phyloP scores from a whole-genome alignment of 225 moss, liverwort and hornwort species.

The Lunularia cruciata region DNA sequence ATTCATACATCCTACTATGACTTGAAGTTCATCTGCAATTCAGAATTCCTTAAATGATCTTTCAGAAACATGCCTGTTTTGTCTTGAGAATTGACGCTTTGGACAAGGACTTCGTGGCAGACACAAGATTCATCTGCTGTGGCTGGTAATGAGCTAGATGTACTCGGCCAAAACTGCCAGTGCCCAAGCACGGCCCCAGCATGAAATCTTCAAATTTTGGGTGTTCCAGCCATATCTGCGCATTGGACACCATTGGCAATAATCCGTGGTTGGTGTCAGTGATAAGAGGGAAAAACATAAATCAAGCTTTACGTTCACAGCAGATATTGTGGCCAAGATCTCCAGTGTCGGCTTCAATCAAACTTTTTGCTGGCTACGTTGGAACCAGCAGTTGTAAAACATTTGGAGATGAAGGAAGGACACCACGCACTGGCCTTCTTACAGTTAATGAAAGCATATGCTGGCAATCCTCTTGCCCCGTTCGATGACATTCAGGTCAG shows the following conservation, averaged over 20 bases:
- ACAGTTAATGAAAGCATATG: no score
- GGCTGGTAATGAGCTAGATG: conserved; percentile 70
- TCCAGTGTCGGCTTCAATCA: no score
- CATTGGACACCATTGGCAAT: background rate
- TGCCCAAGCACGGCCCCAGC: conserved; percentile 82
- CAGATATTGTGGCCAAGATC: background rate
- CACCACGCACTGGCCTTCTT: background rate
- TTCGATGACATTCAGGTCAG: no score
- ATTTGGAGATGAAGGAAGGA: no score
- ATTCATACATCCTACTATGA: no score
- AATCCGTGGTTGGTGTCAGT: no score
- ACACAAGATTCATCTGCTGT: conserved; percentile 46
- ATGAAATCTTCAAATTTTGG: conserved; percentile 80
- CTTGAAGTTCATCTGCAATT: no score
- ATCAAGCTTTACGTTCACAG: background rate
- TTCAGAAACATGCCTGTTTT: conserved; percentile 53
- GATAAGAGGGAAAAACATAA: background rate
- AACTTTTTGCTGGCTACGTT: no score
- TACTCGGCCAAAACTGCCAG: conserved; percentile 92
- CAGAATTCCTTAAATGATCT: no score
- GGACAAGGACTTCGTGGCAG: conserved; percentile 85
- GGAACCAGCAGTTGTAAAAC: no score
- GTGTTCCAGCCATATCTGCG: conserved; percentile 72
- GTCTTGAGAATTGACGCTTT: conserved; percentile 83
- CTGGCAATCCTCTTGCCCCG: no score